These are phyloP conservation scores for Agaricales sp. DNA, from an alignment of 1,284 basidiomycete genomes.

Conservation along the genomic window DNA sequence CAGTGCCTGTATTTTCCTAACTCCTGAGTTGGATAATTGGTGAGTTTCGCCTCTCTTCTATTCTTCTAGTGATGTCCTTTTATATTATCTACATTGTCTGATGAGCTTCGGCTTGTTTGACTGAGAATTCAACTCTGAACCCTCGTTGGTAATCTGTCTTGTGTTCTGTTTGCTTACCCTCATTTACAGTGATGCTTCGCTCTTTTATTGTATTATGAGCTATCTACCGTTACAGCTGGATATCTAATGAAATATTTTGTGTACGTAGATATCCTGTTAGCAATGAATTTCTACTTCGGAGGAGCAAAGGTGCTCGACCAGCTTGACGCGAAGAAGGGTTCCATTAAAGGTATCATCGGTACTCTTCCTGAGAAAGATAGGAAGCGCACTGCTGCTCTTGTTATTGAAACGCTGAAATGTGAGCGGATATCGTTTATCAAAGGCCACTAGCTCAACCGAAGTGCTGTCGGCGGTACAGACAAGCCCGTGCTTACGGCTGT, in stretches of 20 bases:
- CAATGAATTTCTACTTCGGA: slow-evolving; percentile 92
- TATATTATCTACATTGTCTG: slow-evolving; percentile 84
- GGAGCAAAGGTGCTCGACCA: slow-evolving; percentile 76
- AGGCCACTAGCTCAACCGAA: slow-evolving; percentile 3
- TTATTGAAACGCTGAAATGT: slow-evolving; percentile 93
- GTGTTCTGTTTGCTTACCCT: slow-evolving; percentile 11
- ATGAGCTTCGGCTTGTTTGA: slow-evolving; percentile 30
- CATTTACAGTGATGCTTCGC: slow-evolving; percentile 9
- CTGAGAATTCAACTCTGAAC: slow-evolving; percentile 29
- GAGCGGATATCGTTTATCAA: slow-evolving; percentile 21
- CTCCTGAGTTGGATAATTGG: slow-evolving; percentile 4
- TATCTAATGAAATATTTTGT: slow-evolving; percentile 16
- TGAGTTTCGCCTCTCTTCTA: slow-evolving; percentile 2
- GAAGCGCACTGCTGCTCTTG: slow-evolving; percentile 68
- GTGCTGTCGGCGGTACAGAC: slow-evolving; percentile 32
- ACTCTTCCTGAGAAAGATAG: slow-evolving; percentile 66
- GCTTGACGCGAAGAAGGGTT: slow-evolving; percentile 78
- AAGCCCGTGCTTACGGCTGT: slow-evolving; percentile 60
- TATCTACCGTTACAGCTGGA: slow-evolving; percentile 3
- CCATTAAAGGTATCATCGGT: slow-evolving; percentile 71
- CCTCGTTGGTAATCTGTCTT: too few relatives aligned
- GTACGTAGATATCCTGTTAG: slow-evolving; percentile 26
- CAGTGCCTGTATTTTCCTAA: too few relatives aligned
- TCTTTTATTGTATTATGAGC: slow-evolving; percentile 6
- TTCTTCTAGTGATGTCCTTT: slow-evolving; percentile 37